These are phyloP conservation scores for Aspergillus sp. DNA, from an alignment of 2,329 filamentous ascomycete species.

Conservation along the genomic window DNA sequence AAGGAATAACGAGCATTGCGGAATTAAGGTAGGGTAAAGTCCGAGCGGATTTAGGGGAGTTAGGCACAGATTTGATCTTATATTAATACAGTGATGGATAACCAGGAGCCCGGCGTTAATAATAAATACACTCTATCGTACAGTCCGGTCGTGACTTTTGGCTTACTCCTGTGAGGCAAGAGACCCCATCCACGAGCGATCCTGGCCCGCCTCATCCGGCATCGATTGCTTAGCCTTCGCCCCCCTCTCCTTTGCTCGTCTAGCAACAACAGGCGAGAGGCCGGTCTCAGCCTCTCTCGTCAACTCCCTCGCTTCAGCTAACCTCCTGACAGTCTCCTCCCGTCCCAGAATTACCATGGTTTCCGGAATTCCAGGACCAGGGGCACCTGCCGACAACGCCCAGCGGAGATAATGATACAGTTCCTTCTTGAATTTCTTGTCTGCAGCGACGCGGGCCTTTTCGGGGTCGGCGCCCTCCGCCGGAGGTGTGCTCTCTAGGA, in stretches of 20 bases:
- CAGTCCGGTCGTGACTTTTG: not conserved
- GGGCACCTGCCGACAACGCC: conserved; percentile 53
- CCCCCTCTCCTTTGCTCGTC: conserved; percentile 11
- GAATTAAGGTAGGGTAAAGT: not conserved
- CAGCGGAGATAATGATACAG: conserved; percentile 59
- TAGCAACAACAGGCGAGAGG: conserved; percentile 11
- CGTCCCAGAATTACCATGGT: conserved; percentile 58
- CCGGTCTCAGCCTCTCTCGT: conserved; percentile 24
- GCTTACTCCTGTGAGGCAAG: conserved; percentile 22
- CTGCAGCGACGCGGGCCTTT: conserved; percentile 19
- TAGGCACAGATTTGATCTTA: not conserved
- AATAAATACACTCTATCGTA: not conserved
- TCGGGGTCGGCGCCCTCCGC: conserved; percentile 29
- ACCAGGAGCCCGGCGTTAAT: no score
- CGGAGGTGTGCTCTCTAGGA: conserved; percentile 5
- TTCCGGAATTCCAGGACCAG: conserved; percentile 54
- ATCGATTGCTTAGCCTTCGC: not conserved
- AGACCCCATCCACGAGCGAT: conserved; percentile 37
- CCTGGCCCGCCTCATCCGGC: conserved; percentile 7
- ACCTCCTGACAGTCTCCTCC: conserved; percentile 48
- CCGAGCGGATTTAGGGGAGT: not conserved
- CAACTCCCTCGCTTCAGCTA: conserved; percentile 41
- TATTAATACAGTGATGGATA: not conserved
- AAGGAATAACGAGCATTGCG: not conserved
- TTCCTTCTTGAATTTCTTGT: conserved; percentile 44